These are phyloP conservation scores for Podaxis sp. DNA, from an alignment of 768 basidiomycete species.

Conservation along the genomic window DNA sequence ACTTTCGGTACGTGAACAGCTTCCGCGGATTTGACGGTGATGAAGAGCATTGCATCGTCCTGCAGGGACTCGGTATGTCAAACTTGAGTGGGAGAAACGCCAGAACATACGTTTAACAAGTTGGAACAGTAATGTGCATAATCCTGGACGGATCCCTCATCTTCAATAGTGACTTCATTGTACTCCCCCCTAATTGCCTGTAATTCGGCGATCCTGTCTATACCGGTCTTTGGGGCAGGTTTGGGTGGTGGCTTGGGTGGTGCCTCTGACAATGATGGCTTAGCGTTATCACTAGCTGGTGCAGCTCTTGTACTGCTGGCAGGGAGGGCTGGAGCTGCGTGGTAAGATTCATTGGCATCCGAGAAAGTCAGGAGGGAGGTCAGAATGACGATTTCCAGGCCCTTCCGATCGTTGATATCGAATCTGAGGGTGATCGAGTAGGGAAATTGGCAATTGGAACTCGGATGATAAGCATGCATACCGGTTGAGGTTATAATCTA, in stretches of 20 bases:
- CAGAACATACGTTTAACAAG: conserved; percentile 52
- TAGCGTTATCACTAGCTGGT: conserved; percentile 14
- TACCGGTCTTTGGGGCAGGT: conserved; percentile 62
- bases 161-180: conserved; percentile 72
- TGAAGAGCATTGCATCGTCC: conserved; percentile 82
- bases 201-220: conserved; percentile 71
- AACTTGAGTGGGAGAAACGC: not conserved
- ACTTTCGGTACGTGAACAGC: conserved; percentile 73
- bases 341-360: conserved; percentile 62
- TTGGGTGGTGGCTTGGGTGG: conserved; percentile 56
- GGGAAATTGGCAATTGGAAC: no score
- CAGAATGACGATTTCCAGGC: conserved; percentile 79
- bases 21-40: conserved; percentile 67
- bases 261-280: conserved; percentile 19
- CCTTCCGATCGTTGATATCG: conserved; percentile 83
- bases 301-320: conserved; percentile 13
- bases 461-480: conserved; percentile 25
- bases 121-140: conserved; percentile 69
- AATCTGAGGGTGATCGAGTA: conserved; percentile 46
- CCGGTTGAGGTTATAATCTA: conserved; percentile 87
- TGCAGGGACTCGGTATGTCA: conserved; percentile 24
- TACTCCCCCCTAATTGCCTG: conserved; percentile 67
- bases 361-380: conserved; percentile 77
- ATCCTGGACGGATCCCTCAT: conserved; percentile 62
- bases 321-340: conserved; percentile 28